phyloP scores from a whole-genome alignment of 805 yeast species.

The Hemisphaericaspora nanyangensis region DNA sequence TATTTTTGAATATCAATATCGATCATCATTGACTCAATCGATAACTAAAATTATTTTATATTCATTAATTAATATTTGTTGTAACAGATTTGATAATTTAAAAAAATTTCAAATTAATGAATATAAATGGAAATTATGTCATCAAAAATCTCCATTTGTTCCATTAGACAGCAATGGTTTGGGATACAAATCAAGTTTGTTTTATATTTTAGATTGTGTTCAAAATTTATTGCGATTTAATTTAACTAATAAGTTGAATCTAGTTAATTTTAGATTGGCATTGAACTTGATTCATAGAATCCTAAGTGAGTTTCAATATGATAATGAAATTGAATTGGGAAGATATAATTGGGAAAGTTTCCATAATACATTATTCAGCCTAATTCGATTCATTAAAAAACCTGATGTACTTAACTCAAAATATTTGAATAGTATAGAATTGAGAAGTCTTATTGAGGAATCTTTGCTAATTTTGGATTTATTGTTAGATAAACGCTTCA shows the following conservation, averaged over 20 bases:
- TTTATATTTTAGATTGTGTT: constrained; percentile 30
- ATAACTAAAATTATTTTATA: constrained; percentile 25
- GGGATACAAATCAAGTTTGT: constrained; percentile 25
- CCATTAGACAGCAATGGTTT: constrained; percentile 21
- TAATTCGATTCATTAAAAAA: constrained; percentile 26
- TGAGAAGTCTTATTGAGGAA: constrained; percentile 23
- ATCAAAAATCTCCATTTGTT: constrained; percentile 33
- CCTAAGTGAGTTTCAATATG: constrained; percentile 12
- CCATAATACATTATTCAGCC: constrained; percentile 22
- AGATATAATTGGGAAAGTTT: constrained; percentile 36
- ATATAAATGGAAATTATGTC: constrained; percentile 40
- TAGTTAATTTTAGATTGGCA: constrained; percentile 27
- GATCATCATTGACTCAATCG: constrained; percentile 18
- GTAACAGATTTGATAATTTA: constrained; percentile 6
- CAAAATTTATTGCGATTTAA: constrained; percentile 34
- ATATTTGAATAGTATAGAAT: constrained; percentile 10
- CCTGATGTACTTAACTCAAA: constrained; percentile 15
- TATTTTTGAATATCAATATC: constrained; percentile 35
- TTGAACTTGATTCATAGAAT: constrained; percentile 24
- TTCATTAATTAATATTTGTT: constrained; percentile 20
- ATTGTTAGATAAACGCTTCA: constrained; percentile 16
- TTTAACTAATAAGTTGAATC: constrained; percentile 31
- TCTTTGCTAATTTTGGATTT: constrained; percentile 17
- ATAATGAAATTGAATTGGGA: constrained; percentile 13
- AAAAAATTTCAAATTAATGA: constrained; percentile 26